Conservation (phyloP, 2,329 filamentous ascomycete genomes). For the Fonsecaea pugnacius region DNA sequence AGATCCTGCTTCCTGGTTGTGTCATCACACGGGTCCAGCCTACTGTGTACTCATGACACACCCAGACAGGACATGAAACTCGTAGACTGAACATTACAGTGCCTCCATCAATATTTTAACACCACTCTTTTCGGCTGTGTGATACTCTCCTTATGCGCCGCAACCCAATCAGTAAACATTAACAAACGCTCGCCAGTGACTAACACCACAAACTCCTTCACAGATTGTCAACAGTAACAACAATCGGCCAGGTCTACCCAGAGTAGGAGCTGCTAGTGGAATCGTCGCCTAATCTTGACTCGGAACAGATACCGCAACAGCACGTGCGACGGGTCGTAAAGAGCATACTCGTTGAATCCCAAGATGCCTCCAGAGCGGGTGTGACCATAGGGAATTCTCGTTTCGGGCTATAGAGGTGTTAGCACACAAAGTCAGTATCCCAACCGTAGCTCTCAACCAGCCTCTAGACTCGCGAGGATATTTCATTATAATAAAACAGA, state of each 20-base stretch:
- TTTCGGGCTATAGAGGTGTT: neutral
- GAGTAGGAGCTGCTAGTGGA: neutral
- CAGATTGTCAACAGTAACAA: neutral
- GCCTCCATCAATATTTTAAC: too few relatives aligned
- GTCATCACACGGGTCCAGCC: too few relatives aligned
- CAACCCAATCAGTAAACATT: too few relatives aligned
- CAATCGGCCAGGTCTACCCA: neutral
- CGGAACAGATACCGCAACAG: neutral
- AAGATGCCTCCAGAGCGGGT: neutral
- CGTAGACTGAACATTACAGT: too few relatives aligned
- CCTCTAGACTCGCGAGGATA: neutral
- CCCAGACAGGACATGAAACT: too few relatives aligned
- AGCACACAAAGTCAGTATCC: neutral
- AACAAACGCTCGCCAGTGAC: too few relatives aligned
- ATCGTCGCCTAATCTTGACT: neutral
- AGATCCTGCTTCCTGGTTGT: too few relatives aligned
- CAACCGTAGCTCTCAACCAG: neutral
- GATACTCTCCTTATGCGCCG: too few relatives aligned
- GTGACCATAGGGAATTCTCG: constrained; percentile 23
- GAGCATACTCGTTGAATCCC: neutral
- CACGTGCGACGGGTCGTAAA: neutral
- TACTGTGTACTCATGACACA: too few relatives aligned
- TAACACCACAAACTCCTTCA: neutral
- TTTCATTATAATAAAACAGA: neutral
- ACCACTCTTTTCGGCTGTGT: too few relatives aligned